phyloP scores from a whole-genome alignment of 768 basidiomycete genomes.

The Macrolepiota fuliginosa region DNA sequence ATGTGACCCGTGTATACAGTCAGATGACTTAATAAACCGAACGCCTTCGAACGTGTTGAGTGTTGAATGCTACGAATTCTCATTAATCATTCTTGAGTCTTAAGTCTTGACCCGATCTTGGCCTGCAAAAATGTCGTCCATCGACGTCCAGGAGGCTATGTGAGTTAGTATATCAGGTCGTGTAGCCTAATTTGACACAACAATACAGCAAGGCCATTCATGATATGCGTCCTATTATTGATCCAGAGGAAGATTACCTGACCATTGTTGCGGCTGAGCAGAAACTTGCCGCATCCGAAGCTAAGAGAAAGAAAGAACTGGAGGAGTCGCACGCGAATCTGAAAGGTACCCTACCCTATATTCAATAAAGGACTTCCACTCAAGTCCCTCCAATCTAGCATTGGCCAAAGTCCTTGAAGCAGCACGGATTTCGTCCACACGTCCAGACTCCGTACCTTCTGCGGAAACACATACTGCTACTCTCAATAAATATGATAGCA shows the following conservation, averaged over 20 bases:
- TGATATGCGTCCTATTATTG: constrained; percentile 70
- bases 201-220: constrained; percentile 57
- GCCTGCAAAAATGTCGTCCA: constrained; percentile 25
- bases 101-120: background rate
- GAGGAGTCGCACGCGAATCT: constrained; percentile 66
- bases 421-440: constrained; percentile 66
- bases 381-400: constrained; percentile 34
- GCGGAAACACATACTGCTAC: constrained; percentile 56
- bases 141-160: constrained; percentile 49
- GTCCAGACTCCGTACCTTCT: constrained; percentile 70
- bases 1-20: no score
- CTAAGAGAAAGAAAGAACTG: constrained; percentile 59
- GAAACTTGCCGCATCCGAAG: constrained; percentile 56
- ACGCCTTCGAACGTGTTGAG: no score
- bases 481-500: constrained; percentile 64
- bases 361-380: background rate
- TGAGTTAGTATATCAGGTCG: constrained; percentile 18
- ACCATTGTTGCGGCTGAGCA: constrained; percentile 75
- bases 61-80: no score
- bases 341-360: constrained; percentile 41
- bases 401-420: constrained; percentile 64
- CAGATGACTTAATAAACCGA: no score
- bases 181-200: background rate
- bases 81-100: background rate
- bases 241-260: constrained; percentile 76